A percentile compares a stretch with the other conserved stretches of the same genome.
Conservation (phyloP, 495 filamentous ascomycete genomes). For the Aspergillus nanangensis region DNA sequence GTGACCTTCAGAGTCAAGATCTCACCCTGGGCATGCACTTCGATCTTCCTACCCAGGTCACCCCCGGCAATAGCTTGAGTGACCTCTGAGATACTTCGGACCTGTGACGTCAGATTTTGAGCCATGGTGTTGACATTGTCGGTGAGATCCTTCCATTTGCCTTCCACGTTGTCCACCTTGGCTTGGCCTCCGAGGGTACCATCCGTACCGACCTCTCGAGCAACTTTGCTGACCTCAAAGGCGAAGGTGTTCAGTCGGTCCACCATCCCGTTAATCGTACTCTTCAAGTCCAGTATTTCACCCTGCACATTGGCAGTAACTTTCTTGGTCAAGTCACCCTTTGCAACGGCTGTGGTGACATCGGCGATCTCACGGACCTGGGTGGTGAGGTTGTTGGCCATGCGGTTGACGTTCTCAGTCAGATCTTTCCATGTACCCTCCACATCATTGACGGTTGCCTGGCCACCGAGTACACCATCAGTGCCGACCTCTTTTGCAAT, state of each 20-base stretch:
- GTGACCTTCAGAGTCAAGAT: conserved; percentile 92
- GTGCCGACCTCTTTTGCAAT: conserved; percentile 97
- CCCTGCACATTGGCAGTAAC: conserved; percentile 94
- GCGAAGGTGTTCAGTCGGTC: conserved; percentile 95
- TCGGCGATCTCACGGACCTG: conserved; percentile 98
- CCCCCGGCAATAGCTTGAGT: conserved; percentile 94
- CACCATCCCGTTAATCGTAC: conserved; percentile 99
- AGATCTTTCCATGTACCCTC: conserved; percentile 97
- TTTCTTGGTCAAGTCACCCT: conserved; percentile 91
- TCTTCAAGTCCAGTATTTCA: conserved; percentile 92
- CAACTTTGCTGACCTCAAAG: conserved; percentile 97
- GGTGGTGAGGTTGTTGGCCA: conserved; percentile 98
- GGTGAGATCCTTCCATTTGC: conserved; percentile 98
- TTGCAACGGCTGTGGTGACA: conserved; percentile 94
- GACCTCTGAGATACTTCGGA: conserved; percentile 93
- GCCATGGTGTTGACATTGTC: conserved; percentile 90
- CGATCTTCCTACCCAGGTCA: conserved; percentile 94
- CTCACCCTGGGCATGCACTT: conserved; percentile 93
- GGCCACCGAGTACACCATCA: conserved; percentile 90
- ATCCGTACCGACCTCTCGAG: conserved; percentile 96
- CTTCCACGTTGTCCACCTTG: conserved; percentile 95
- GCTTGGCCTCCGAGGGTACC: conserved; percentile 94
- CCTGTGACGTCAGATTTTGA: conserved; percentile 89
- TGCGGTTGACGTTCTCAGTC: conserved; percentile 96
- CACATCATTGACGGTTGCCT: conserved; percentile 95